phyloP scores from a whole-genome alignment of 257 asterid genomes.

The Schizonepeta tenuifolia region DNA sequence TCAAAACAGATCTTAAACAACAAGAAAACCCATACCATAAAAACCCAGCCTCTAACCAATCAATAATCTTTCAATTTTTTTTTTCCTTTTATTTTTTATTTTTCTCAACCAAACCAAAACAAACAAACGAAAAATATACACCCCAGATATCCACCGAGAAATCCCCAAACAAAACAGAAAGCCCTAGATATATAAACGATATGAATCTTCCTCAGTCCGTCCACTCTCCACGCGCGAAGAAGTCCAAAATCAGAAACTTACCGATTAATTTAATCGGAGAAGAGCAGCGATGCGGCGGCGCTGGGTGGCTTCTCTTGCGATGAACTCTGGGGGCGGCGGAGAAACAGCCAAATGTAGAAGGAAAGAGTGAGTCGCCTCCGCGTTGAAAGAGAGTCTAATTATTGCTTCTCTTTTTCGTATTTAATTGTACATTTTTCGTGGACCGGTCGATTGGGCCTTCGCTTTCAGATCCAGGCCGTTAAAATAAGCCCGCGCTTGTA shows the following conservation, averaged over 20 bases:
- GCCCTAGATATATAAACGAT: conserved; percentile 23
- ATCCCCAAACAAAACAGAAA: conserved; percentile 28
- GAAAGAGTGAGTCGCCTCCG: conserved; percentile 28
- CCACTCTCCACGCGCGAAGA: conserved; percentile 30
- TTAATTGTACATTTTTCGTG: neutral
- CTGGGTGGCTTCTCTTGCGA: conserved; percentile 17
- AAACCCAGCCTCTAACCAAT: conserved; percentile 2
- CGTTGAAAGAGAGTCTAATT: conserved; percentile 39
- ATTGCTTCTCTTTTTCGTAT: conserved; percentile 6
- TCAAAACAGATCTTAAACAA: conserved; percentile 38
- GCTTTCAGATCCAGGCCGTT: conserved; percentile 25
- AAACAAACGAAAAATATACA: neutral
- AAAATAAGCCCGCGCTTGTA: conserved; percentile 5
- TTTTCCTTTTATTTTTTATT: neutral
- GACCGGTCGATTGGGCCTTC: conserved; percentile 14
- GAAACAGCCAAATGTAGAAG: neutral
- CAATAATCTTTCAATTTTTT: neutral
- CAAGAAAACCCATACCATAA: conserved; percentile 12
- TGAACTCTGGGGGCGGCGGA: conserved; percentile 31
- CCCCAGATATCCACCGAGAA: conserved; percentile 12
- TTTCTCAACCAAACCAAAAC: neutral
- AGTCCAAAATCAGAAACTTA: conserved; percentile 25
- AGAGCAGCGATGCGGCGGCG: conserved; percentile 35
- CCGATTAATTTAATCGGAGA: conserved; percentile 27
- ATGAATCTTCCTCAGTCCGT: conserved; percentile 6